Evolutionary conservation across 106 monocot species (phyloP).

Genomic region (Phalaenopsis equestris): DNA sequence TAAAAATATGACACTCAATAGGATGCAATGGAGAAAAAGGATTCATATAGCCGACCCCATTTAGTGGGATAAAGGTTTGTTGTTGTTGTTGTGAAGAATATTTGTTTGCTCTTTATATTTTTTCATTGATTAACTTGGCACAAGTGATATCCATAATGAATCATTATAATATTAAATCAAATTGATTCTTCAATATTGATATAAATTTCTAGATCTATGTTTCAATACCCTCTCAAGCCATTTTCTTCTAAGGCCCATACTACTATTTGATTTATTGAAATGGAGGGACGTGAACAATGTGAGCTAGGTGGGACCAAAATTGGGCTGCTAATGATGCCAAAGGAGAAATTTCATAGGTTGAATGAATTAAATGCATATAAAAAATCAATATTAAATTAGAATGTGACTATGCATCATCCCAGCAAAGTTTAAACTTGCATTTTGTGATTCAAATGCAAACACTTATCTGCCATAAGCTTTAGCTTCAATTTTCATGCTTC

Average conservation of each 20-base stretch:
- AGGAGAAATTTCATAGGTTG: not conserved
- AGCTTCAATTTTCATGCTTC: not conserved
- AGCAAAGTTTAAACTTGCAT: not conserved
- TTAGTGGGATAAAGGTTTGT: too few species aligned
- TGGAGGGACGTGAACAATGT: not conserved
- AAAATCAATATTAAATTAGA: not conserved
- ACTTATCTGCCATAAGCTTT: not conserved
- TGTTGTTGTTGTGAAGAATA: too few species aligned
- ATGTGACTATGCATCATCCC: not conserved
- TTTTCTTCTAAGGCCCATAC: not conserved
- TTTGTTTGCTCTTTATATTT: not conserved
- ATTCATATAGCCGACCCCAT: too few species aligned
- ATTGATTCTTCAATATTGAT: not conserved
- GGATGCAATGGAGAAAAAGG: too few species aligned
- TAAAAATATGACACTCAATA: too few species aligned
- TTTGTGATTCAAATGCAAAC: not conserved
- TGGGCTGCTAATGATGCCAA: not conserved
- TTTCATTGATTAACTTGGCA: not conserved
- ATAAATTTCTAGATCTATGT: not conserved
- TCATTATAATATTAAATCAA: not conserved
- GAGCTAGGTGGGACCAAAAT: not conserved
- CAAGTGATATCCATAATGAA: not conserved
- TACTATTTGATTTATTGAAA: not conserved
- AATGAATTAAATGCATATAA: not conserved
- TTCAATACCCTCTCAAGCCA: not conserved